Base-by-base conservation (phyloP, 1,284 basidiomycete genomes). In the Sphagnurus paluster region DNA sequence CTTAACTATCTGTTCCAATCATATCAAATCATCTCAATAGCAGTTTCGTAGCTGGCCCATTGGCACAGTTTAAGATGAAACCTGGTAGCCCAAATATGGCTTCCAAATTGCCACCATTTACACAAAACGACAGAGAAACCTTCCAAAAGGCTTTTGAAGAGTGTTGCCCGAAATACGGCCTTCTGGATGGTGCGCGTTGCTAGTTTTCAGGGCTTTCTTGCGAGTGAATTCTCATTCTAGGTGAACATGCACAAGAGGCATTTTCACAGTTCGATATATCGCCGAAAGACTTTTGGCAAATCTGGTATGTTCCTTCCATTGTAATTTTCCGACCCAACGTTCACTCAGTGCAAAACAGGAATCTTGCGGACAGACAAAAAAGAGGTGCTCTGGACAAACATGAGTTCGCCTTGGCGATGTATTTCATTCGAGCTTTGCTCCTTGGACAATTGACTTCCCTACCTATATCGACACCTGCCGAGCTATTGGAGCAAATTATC, bases 351-450 rank as follows among this genome's bases (percentile, higher is more conserved):
- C n/a, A 11, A 35, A 25, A 13, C 32, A 71, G 69, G 57, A 58
- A 64, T 32, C 49, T 68, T 35, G 56, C 64, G 13, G 66, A 69
- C 47, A 61, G 53, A 7, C 55, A 54, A 24, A 55, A 56, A 36
- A 50, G 60, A 38, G 64, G 64, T 11, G 56, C 56, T 10, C 56
- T 71, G 2, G 64, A 67, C 38, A 58, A 58, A 33, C 48, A 56
- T 17, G 67, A 69, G 28, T 71, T 71, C 46, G 59, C 65, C 5
- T 51, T 70, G 25, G 69, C 63, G 32, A 63, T 70, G 58, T 66
- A 68, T 50, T 56, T 69, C 19, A 64, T 71, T 13, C 58, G 65
- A 34, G 61, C 59, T 14, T 45, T 65, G 11, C 59, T 60, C 50
- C 57, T 59, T 5, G 68, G 65, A 39, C 56, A 60, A 25, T 56